Percentiles rank a stretch among this genome's conserved stretches.
These are phyloP conservation scores for Citrus maxima DNA, from an alignment of 345 rosid species.

Conservation along the genomic window DNA sequence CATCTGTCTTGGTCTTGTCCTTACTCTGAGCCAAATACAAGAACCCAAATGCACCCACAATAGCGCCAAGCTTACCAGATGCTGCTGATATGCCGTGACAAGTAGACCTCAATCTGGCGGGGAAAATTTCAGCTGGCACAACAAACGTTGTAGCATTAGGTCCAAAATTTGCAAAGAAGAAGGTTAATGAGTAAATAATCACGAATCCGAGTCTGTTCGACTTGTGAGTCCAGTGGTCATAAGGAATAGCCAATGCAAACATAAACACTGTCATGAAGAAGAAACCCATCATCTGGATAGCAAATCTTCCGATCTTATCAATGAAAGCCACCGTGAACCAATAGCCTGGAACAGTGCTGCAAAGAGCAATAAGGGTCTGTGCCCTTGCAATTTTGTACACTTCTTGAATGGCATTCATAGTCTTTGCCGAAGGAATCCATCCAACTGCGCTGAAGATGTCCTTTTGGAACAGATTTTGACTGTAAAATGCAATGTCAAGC, in stretches of 20 bases:
- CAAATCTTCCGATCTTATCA: conserved; percentile 65
- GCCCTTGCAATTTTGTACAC: conserved; percentile 76
- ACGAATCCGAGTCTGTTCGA: conserved; percentile 75
- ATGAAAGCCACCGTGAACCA: conserved; percentile 80
- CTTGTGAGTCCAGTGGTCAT: conserved; percentile 76
- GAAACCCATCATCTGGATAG: conserved; percentile 84
- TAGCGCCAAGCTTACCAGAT: conserved; percentile 81
- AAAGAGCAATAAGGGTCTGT: conserved; percentile 75
- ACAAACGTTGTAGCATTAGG: conserved; percentile 89
- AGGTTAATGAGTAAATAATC: conserved; percentile 62
- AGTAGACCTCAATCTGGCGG: conserved; percentile 82
- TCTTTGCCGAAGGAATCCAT: conserved; percentile 73
- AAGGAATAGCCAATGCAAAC: conserved; percentile 85
- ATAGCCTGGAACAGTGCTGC: conserved; percentile 82
- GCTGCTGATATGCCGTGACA: conserved; percentile 94
- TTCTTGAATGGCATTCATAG: conserved; percentile 79
- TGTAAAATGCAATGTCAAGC: conserved; percentile 82
- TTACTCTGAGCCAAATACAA: conserved; percentile 69
- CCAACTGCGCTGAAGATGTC: conserved; percentile 83
- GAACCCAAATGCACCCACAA: conserved; percentile 86
- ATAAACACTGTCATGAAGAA: conserved; percentile 91
- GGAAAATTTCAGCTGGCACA: conserved; percentile 88
- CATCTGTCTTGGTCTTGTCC: conserved; percentile 72
- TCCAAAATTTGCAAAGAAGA: conserved; percentile 89
- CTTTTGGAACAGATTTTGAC: conserved; percentile 84